These are phyloP conservation scores for Nicotiana knightiana DNA, from an alignment of 257 asterid species.

Conservation along the genomic window DNA sequence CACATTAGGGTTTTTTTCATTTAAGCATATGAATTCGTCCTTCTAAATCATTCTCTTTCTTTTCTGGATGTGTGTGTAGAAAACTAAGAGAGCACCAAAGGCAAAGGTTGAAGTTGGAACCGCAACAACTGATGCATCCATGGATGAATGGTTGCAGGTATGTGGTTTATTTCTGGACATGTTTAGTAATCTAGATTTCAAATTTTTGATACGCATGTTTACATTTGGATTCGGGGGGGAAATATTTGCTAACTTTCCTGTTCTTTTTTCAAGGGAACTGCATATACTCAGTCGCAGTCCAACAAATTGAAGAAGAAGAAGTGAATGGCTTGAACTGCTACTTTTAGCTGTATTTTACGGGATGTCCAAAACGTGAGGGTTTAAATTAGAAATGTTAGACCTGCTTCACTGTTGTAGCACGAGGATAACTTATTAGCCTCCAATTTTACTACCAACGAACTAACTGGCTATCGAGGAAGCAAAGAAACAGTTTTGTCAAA, in stretches of 20 bases:
- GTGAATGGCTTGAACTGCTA: constrained; percentile 29
- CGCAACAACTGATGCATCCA: constrained; percentile 72
- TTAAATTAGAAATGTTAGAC: constrained; percentile 20
- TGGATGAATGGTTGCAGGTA: constrained; percentile 98
- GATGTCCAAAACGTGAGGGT: constrained; percentile 17
- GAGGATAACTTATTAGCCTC: constrained; percentile 24
- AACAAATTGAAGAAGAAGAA: constrained; percentile 90
- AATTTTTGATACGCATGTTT: neutral
- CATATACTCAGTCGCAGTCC: constrained; percentile 54
- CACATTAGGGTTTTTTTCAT: neutral
- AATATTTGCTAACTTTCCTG: neutral
- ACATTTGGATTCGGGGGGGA: neutral
- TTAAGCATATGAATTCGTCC: neutral
- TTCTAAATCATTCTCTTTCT: neutral
- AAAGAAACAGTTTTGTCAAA: constrained; percentile 45
- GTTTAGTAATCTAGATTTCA: neutral
- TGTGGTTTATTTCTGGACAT: constrained; percentile 15
- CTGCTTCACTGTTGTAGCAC: constrained; percentile 48
- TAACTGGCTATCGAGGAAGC: constrained; percentile 24
- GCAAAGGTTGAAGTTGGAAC: constrained; percentile 90
- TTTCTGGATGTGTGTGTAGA: constrained; percentile 31
- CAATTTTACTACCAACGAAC: constrained; percentile 10
- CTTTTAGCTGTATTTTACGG: constrained; percentile 18
- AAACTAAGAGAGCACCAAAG: constrained; percentile 83
- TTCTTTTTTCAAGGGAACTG: constrained; percentile 60